Percentiles rank a stretch among this genome's conserved stretches.
phyloP scores from a whole-genome alignment of 2,329 filamentous ascomycete species.

The Fusarium mexicanum region DNA sequence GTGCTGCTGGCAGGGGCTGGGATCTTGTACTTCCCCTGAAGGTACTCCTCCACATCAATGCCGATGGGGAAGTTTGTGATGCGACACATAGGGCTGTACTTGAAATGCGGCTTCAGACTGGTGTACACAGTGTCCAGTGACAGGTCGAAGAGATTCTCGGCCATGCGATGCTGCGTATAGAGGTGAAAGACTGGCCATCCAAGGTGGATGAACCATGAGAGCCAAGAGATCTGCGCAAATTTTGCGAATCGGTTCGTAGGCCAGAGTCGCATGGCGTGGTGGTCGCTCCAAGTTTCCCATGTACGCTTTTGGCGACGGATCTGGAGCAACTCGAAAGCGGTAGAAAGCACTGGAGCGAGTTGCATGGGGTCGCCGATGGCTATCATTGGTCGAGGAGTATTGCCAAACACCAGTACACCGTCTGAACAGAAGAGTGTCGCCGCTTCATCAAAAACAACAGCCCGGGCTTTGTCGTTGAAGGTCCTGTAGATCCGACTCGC shows the following conservation, averaged over 20 bases:
- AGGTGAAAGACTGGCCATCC: background rate
- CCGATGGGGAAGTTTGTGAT: background rate
- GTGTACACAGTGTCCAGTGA: background rate
- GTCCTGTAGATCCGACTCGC: background rate
- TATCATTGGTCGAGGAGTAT: background rate
- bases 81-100: background rate
- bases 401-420: background rate
- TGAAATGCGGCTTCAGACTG: background rate
- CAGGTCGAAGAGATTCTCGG: background rate
- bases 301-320: accelerated
- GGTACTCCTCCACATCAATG: background rate
- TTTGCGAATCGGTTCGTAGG: background rate
- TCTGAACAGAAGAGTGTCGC: background rate
- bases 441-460: conserved; percentile 2
- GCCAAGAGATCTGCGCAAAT: background rate
- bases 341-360: background rate
- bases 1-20: accelerated
- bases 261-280: accelerated
- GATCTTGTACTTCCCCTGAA: accelerated
- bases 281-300: background rate
- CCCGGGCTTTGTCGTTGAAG: background rate
- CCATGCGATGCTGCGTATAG: conserved; percentile 2
- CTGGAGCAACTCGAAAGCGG: background rate
- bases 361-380: background rate
- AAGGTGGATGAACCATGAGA: background rate